Evolutionary conservation across 148 eudicot genomes (phyloP), one percentile per base, ranked within the genome.

Genomic region (Tetragonia tetragonoides): DNA sequence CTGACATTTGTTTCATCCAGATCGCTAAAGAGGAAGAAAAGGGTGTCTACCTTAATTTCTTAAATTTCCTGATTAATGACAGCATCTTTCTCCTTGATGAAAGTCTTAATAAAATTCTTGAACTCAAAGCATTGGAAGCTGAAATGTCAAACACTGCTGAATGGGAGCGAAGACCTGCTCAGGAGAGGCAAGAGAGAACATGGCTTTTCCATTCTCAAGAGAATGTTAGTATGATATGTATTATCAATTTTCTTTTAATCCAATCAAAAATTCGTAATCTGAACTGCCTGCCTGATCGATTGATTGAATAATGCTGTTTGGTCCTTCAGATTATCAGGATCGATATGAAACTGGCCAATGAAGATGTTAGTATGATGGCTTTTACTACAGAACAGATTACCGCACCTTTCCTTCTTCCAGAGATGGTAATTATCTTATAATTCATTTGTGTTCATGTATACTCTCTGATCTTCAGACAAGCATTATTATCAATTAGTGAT

Each of bases 161-260:
- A 80, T 95, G 99, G 97, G 99, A 95, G 86, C 83, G 78, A 75
- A 89, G 97, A 81, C 90, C 99, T 68, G 87, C 92, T 78, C 95
- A 95, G 79, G 99, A 95, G 84, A 91, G 95, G 86, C 99, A 90
- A 90, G 99, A 95, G 88, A 88, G 99, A 84, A 95, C 97, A 63
- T 93, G 92, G 20, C 87, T 90, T 49, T 93, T 91, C 88, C 97
- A 90, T 62, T 90, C 97, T 63, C 97, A 93, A 80, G 99, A 95
- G 78, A 95, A 95, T 87, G 99, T 95, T 37, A 77, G 96, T 85
- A 65, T 78, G n/a, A 60, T 38, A 14, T 81, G 18, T 62, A 62
- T 57, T 59, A 16, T 41, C 24, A 34, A 17, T 40, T 40, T 39
- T 67, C 68, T 39, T 56, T 23, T 46, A 4, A 24, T 65, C 51